Evolutionary conservation across 1,284 basidiomycete species (phyloP), one percentile per base, ranked within the genome.

Genomic region (Cystobasidium slooffiae): DNA sequence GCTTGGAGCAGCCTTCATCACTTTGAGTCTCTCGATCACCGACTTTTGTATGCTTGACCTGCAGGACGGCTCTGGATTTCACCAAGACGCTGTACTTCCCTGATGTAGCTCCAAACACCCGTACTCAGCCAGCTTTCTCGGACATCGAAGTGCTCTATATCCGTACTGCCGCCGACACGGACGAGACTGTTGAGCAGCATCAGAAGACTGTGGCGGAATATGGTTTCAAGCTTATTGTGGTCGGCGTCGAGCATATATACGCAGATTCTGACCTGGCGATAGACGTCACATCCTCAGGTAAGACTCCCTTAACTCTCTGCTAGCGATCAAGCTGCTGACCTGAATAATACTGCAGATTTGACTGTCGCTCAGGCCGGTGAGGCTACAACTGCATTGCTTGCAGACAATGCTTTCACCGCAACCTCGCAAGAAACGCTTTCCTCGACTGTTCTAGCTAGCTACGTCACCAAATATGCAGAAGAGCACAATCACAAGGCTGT

Each of bases 401-500:
- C 22, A 1, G 39, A 55, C 49, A 49, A 37, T 18, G 37, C 6
- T 44, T 73, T 66, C 53, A 65, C 70, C 10, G 5, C 63, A 37
- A 66, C 70, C 6, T 55, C 70, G 6, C 51, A 56, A 51, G 49
- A 53, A 44, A 73, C 70, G 3, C 41, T 73, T 22, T 49, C 43
- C 9, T 31, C 61, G 6, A 56, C 51, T 46, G 58, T 66, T 16
- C 51, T 58, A 14, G 39, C 49, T 37, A 49, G 49, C 18, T 56
- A 22, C 41, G 58, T 73, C 14, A 46, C 47, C 12, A 39, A 64
- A 10, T 58, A 66, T 58, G 70, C 70, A n/a, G 46, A 43, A n/a
- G 16, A 39, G 37, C 41, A 73, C 24, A 43, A 63, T 56, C 63
- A 73, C 52, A 73, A 73, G 63, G 70, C 70, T 16, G 46, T 73